Evolutionary conservation across 345 rosid species (phyloP).

Genomic region (Cochlearia excelsa): DNA sequence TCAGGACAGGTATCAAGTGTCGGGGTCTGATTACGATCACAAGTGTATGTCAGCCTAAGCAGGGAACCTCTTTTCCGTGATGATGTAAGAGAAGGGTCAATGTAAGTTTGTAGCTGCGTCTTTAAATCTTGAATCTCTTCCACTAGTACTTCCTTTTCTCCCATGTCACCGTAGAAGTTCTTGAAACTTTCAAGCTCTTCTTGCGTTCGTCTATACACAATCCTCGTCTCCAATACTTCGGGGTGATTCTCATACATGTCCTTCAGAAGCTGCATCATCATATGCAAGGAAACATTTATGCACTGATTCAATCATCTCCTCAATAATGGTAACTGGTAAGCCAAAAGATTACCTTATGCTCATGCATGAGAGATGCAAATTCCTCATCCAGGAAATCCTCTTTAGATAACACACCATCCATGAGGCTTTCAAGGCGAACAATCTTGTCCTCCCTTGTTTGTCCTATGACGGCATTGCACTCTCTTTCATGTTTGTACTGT

Average conservation of each 20-base stretch:
- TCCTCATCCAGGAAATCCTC: constrained; percentile 91
- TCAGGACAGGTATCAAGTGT: constrained; percentile 55
- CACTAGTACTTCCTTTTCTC: constrained; percentile 86
- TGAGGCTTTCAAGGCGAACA: constrained; percentile 85
- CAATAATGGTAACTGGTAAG: constrained; percentile 13
- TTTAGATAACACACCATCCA: constrained; percentile 91
- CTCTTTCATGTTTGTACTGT: constrained; percentile 98
- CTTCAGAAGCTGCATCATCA: constrained; percentile 69
- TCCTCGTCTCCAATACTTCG: constrained; percentile 64
- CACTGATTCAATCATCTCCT: constrained; percentile 11
- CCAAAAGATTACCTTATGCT: constrained; percentile 54
- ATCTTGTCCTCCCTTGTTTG: constrained; percentile 93
- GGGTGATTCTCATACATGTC: constrained; percentile 92
- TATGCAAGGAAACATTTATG: constrained; percentile 23
- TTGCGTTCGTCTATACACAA: constrained; percentile 71
- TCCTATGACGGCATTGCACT: constrained; percentile 86
- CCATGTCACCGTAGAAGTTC: constrained; percentile 70
- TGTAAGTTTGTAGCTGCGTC: constrained; percentile 74
- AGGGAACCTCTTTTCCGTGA: constrained; percentile 49
- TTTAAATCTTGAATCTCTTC: constrained; percentile 92
- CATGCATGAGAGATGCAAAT: constrained; percentile 67
- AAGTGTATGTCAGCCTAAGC: constrained; percentile 55
- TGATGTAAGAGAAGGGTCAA: constrained; percentile 62
- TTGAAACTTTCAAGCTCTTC: constrained; percentile 78
- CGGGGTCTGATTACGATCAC: constrained; percentile 47